These are phyloP conservation scores for Ceratocystis ficicola DNA, from an alignment of 2,329 filamentous ascomycete species.

Conservation along the genomic window DNA sequence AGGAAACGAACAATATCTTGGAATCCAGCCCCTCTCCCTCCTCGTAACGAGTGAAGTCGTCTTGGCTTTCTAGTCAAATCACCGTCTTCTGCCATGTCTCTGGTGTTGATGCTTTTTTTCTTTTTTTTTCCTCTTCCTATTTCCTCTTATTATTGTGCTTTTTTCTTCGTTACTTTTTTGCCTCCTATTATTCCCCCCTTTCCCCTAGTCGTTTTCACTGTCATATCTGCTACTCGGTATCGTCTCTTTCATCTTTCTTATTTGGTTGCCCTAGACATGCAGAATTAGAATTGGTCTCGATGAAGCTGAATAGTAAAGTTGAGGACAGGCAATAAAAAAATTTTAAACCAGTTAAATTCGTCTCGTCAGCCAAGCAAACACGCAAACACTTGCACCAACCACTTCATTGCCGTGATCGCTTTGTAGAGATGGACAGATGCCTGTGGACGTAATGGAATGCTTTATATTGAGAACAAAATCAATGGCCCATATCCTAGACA, in stretches of 20 bases:
- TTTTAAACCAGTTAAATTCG: not conserved
- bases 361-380: not conserved
- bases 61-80: not conserved
- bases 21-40: not conserved
- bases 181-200: constrained; percentile 1
- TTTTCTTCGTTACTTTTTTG: not conserved
- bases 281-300: not conserved
- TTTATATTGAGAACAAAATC: not conserved
- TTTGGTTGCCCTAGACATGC: not conserved
- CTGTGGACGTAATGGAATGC: no score
- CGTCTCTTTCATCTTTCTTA: not conserved
- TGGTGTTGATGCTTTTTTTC: not conserved
- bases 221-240: not conserved
- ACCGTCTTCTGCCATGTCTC: not conserved
- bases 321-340: not conserved
- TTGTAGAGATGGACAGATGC: no score
- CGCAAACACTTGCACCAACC: no score
- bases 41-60: not conserved
- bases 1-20: not conserved
- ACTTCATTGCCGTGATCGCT: no score
- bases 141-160: not conserved
- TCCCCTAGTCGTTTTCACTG: not conserved
- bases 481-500: not conserved
- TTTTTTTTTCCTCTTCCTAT: not conserved
- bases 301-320: not conserved